A percentile compares a stretch with the other conserved stretches of the same genome.
Evolutionary conservation across 805 yeast species (phyloP).

Genomic region (Starmerella davenportii): DNA sequence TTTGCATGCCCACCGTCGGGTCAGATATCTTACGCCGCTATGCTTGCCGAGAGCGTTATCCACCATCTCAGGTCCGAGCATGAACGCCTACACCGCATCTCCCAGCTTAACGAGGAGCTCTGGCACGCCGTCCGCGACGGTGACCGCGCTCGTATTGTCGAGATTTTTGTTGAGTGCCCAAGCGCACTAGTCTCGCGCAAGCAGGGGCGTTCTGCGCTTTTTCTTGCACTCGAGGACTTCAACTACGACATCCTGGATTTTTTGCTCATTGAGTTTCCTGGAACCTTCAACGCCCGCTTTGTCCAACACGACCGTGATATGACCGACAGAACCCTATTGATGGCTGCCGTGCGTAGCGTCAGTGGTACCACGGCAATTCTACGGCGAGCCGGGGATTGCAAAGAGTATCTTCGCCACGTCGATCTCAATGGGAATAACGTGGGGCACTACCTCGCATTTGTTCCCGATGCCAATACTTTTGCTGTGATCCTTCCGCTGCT

Average conservation of each 20-base stretch:
- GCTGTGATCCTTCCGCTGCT: background rate
- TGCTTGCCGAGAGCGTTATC: slow-evolving; percentile 71
- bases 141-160: slow-evolving; percentile 1
- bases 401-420: slow-evolving; percentile 29
- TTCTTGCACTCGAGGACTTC: slow-evolving; percentile 38
- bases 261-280: slow-evolving; percentile 22
- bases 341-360: slow-evolving; percentile 40
- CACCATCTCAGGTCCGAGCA: slow-evolving; percentile 37
- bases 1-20: slow-evolving; percentile 27
- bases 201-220: slow-evolving; percentile 54
- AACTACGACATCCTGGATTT: slow-evolving; percentile 30
- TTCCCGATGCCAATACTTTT: background rate
- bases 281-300: slow-evolving; percentile 46
- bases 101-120: slow-evolving; percentile 33
- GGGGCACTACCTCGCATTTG: slow-evolving; percentile 39
- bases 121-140: slow-evolving; percentile 32
- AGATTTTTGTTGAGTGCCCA: slow-evolving; percentile 14
- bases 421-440: slow-evolving; percentile 42
- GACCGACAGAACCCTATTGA: slow-evolving; percentile 38
- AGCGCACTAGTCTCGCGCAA: slow-evolving; percentile 18
- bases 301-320: slow-evolving; percentile 44
- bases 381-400: slow-evolving; percentile 30
- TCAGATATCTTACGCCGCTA: slow-evolving; percentile 37
- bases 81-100: slow-evolving; percentile 25
- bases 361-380: slow-evolving; percentile 33